These are phyloP conservation scores for Phytophthora pseudosyringae DNA, from an alignment of 352 stramenopile genomes.

Conservation along the genomic window DNA sequence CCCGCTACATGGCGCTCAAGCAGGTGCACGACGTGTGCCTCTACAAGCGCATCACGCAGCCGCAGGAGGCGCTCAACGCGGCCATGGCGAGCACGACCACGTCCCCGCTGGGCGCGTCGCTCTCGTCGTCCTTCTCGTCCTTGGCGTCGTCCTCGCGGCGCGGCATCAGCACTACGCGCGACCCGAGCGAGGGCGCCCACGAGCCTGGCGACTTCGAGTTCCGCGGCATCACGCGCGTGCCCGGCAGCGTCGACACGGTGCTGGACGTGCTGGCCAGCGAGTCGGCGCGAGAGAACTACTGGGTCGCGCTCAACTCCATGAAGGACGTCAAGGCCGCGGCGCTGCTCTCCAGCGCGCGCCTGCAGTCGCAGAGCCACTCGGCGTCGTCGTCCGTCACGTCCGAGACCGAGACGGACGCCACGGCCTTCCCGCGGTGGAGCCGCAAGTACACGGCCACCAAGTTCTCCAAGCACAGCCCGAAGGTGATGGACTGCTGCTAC, in stretches of 20 bases:
- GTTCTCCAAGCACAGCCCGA: conserved; percentile 62
- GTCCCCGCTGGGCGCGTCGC: conserved; percentile 13
- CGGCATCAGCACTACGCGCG: conserved; percentile 24
- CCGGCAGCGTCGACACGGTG: conserved; percentile 61
- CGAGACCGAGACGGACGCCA: conserved; percentile 34
- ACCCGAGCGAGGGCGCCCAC: conserved; percentile 13
- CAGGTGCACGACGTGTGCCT: conserved; percentile 72
- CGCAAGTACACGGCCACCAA: conserved; percentile 68
- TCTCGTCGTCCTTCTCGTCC: conserved; percentile 40
- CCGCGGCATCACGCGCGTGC: conserved; percentile 69
- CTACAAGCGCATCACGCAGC: conserved; percentile 54
- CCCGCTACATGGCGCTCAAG: conserved; percentile 57
- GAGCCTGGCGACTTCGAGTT: conserved; percentile 60
- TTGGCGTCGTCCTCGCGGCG: conserved; percentile 31
- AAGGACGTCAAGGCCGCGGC: conserved; percentile 60
- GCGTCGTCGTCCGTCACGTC: conserved; percentile 41
- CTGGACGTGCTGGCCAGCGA: conserved; percentile 65
- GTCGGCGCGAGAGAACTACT: conserved; percentile 71
- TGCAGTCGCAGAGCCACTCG: conserved; percentile 36
- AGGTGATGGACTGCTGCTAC: conserved; percentile 67
- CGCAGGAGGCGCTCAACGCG: conserved; percentile 20
- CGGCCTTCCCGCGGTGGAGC: conserved; percentile 68
- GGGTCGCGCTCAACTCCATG: conserved; percentile 73
- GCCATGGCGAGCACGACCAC: conserved; percentile 12
- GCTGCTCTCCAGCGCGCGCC: conserved; percentile 49